Base-by-base conservation (phyloP, 2,329 filamentous ascomycete species). In the Colletotrichum orchidophilum region DNA sequence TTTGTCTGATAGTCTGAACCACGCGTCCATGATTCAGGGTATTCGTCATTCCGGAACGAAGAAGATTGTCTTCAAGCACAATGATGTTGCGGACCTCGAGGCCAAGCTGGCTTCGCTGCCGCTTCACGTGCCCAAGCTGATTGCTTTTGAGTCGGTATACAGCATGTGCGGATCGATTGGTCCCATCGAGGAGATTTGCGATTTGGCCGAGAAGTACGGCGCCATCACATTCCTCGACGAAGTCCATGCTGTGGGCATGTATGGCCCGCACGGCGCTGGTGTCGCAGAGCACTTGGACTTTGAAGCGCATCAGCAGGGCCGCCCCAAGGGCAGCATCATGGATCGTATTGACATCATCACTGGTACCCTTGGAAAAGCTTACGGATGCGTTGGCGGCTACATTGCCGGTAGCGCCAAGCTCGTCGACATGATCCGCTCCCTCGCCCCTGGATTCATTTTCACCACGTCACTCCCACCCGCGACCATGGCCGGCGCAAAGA, bases 231-330 rank as follows among this genome's bases (percentile, higher is more conserved):
- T 99, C 82, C 87, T 98, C 80, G 96, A 99, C 80, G 96, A 99
- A 90, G 96, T 99, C 73, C 96, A 99, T 84, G 96, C 96, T 54
- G 96, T 99, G 26, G 96, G 96, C 80, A 98, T 99, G 96, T 99
- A 99, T 82, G 96, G 96, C 79, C 95, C 96, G 79, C 91, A 94
- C 78, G 96, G 96, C 73, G 96, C 95, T 69, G 96, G 96, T 82
- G 96, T 99, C 54, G 96, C 96, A 39, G 96, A 99, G 85, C 96
- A 99, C 81, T 91, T 99, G 61, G 96, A 99, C 80, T 99, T 93
- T 79, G 94, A 97, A 79, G 91, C 93, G 9, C 95, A 98, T 81
- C 87, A 88, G 70, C 89, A 90, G 66, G 94, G 95, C 68, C 87
- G 88, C 75, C 91, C 94, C 12, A 82, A 88, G 74, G 95, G 96